Base-by-base conservation (phyloP, 495 filamentous ascomycete genomes). In the Annulohypoxylon moriforme region DNA sequence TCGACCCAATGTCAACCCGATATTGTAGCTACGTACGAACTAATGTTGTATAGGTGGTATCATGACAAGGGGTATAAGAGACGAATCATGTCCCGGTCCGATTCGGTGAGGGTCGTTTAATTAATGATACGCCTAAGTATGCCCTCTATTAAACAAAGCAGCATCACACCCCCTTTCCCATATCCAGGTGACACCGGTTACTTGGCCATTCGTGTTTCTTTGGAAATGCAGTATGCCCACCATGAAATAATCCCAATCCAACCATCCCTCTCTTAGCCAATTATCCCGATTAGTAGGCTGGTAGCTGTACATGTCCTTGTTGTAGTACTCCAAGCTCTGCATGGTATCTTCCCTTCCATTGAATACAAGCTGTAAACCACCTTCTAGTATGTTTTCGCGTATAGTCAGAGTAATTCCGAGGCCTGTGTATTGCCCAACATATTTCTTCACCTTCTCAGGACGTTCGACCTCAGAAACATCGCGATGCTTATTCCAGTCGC, bases 81-180 rank as follows among this genome's bases (percentile, higher is more conserved):
- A 49, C 44, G 24, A 52, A 52, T 52, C 47, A 29, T 52, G 13
- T 24, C 47, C 1, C 11, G 11, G 0, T 24, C 2, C 47, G n/a
- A 24, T 29, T 14, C 47, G 9, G 47, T 11, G 24, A 52, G 4
- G 13, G 22, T 52, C 22, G 8, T 52, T 27, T 27, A 27, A 29
- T 14, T 52, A n/a, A 52, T 22, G 47, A 22, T 14, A 3, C 29
- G 24, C 47, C 24, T n/a, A 29, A 27, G 22, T 25, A 52, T 52
- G 1, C 11, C 47, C 6, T 11, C 29, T 52, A 25, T 29, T 52
- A 24, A 52, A 52, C 24, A 52, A 4, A 52, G 47, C 47, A n/a
- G 47, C 18, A 29, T 52, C 47, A 52, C 47, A 52, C 47, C 47
- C 47, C 22, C 47, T 52, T 52, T 52, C 47, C 47, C 47, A 52